Evolutionary conservation across 2,329 filamentous ascomycete genomes (phyloP).

Genomic region (Tolypocladium sp.): DNA sequence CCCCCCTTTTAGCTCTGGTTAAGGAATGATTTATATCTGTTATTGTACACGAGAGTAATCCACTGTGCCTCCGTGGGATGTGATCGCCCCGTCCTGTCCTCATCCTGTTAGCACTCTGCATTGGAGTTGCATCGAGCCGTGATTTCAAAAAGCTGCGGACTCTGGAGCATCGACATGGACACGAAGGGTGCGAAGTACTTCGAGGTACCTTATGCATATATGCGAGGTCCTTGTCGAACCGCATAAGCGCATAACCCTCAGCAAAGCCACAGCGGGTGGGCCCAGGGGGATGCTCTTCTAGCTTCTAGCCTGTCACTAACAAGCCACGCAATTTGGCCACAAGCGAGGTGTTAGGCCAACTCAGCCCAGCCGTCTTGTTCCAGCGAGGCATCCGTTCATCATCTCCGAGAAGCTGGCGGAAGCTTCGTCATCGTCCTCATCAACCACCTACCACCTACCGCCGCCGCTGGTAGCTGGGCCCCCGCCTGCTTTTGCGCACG

Average conservation of each 20-base stretch:
- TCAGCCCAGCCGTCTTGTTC: not conserved
- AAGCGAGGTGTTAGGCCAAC: not conserved
- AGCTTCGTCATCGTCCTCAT: slow-evolving; percentile 7
- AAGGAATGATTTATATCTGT: not conserved
- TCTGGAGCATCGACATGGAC: too few species aligned
- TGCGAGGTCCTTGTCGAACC: not conserved
- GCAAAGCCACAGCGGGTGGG: slow-evolving; percentile 4
- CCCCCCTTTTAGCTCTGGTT: slow-evolving; percentile 1
- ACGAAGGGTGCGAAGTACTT: too few species aligned
- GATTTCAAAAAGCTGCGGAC: too few species aligned
- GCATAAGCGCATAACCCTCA: not conserved
- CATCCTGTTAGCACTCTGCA: not conserved
- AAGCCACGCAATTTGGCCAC: slow-evolving; percentile 8
- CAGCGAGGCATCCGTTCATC: slow-evolving; percentile 5
- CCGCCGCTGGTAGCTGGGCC: not conserved
- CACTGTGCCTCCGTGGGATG: not conserved
- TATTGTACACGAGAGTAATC: not conserved
- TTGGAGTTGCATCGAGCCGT: too few species aligned
- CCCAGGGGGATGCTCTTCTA: not conserved
- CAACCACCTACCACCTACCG: not conserved
- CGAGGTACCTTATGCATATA: not conserved
- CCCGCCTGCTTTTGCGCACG: not conserved
- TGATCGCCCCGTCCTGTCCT: not conserved
- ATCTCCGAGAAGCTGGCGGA: slow-evolving; percentile 5
- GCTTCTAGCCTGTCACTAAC: not conserved